Conservation (phyloP, 805 yeast genomes). For the Candida alai region DNA sequence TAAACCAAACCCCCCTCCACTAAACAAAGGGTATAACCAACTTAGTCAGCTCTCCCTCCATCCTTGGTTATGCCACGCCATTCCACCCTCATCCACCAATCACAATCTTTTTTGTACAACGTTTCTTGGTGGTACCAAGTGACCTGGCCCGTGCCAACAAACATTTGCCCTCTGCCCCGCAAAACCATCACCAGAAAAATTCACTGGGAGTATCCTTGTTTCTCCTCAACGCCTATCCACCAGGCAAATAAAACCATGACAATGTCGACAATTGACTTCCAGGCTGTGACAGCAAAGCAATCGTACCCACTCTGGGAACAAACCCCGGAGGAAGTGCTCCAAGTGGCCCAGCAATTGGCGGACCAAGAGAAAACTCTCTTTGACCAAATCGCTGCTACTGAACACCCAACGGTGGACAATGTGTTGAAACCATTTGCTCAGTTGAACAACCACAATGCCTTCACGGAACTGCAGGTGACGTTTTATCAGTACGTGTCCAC, state of each 20-base stretch:
- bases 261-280: conserved; percentile 15
- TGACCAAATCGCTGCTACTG: conserved; percentile 48
- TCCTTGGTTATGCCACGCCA: no score
- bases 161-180: not conserved
- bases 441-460: conserved; percentile 46
- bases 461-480: conserved; percentile 48
- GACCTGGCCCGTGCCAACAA: no score
- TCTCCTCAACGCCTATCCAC: no score
- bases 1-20: no score
- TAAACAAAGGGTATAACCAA: no score
- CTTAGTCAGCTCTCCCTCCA: no score
- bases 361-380: conserved; percentile 41
- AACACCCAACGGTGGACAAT: conserved; percentile 51
- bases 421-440: conserved; percentile 52
- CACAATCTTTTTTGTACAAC: no score
- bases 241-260: no score
- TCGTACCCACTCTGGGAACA: conserved; percentile 53
- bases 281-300: conserved; percentile 8
- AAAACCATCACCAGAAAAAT: not conserved
- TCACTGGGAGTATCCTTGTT: no score
- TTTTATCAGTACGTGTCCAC: conserved; percentile 74
- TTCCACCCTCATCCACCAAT: no score
- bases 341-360: conserved; percentile 43
- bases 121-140: no score
- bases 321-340: conserved; percentile 47